Percentiles rank a stretch among this genome's conserved stretches.
Evolutionary conservation across 257 asterid genomes (phyloP).

Genomic region (Agastache rugosa): DNA sequence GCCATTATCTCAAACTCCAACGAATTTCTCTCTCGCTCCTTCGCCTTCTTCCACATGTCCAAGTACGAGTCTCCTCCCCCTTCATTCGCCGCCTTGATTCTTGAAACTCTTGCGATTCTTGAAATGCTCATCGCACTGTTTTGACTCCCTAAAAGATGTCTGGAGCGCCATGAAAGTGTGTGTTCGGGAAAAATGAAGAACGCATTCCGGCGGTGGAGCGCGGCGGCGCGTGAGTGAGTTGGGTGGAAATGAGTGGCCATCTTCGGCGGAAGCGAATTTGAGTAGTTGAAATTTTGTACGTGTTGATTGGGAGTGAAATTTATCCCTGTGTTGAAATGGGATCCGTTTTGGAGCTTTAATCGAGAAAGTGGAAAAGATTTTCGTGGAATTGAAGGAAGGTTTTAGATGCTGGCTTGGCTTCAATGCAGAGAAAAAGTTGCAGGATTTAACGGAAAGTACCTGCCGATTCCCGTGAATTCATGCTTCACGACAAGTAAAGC

Average conservation of each 20-base stretch:
- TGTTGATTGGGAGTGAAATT: constrained; percentile 28
- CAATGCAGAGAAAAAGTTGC: constrained; percentile 34
- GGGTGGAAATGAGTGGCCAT: constrained; percentile 69
- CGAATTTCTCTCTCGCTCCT: constrained; percentile 69
- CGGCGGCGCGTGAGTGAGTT: constrained; percentile 54
- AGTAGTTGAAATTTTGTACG: constrained; percentile 27
- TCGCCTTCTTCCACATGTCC: constrained; percentile 93
- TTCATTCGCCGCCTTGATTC: constrained; percentile 53
- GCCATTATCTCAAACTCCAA: constrained; percentile 64
- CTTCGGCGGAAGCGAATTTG: constrained; percentile 32
- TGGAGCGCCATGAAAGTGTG: constrained; percentile 14
- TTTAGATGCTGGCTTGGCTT: constrained; percentile 50
- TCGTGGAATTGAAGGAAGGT: constrained; percentile 72
- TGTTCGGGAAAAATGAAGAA: constrained; percentile 33
- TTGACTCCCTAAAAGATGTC: constrained; percentile 19
- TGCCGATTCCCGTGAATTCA: constrained; percentile 21
- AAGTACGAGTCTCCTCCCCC: constrained; percentile 63
- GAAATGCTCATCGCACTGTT: constrained; percentile 34
- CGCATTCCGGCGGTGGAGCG: constrained; percentile 34
- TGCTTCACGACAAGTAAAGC: not conserved
- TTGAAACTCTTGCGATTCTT: constrained; percentile 35
- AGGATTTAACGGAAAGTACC: constrained; percentile 44
- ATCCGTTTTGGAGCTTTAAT: not conserved
- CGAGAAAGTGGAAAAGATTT: constrained; percentile 31
- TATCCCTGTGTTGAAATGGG: constrained; percentile 12